Conservation (phyloP, 805 yeast genomes). For the Sungouiella thailandica region DNA sequence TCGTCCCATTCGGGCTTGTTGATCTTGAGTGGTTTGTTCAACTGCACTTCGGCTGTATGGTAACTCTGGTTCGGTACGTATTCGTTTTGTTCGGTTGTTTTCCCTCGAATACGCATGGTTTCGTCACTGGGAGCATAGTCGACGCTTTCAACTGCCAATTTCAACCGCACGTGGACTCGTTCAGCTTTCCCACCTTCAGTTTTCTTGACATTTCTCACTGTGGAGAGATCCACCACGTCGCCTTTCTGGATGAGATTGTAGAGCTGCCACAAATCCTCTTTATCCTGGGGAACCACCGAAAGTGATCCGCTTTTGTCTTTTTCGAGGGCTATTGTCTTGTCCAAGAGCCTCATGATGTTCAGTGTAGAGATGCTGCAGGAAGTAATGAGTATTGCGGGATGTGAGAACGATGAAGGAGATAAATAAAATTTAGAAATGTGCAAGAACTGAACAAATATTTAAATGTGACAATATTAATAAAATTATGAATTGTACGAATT, state of each 20-base stretch:
- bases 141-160: slow-evolving; percentile 56
- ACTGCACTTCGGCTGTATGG: slow-evolving; percentile 80
- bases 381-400: too few species aligned
- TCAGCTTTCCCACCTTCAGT: slow-evolving; percentile 44
- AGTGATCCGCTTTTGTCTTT: slow-evolving; percentile 63
- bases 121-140: slow-evolving; percentile 80
- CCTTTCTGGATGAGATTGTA: slow-evolving; percentile 75
- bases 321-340: slow-evolving; percentile 16
- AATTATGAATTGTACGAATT: too few species aligned
- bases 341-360: slow-evolving; percentile 13
- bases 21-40: slow-evolving; percentile 62
- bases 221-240: slow-evolving; percentile 67
- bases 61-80: slow-evolving; percentile 82
- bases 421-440: too few species aligned
- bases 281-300: slow-evolving; percentile 74
- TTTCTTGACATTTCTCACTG: slow-evolving; percentile 58
- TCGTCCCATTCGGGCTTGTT: slow-evolving; percentile 79
- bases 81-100: slow-evolving; percentile 60
- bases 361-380: too few species aligned
- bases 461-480: too few species aligned
- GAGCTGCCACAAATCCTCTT: slow-evolving; percentile 86
- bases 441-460: too few species aligned
- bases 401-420: too few species aligned
- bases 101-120: slow-evolving; percentile 74
- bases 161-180: slow-evolving; percentile 40